phyloP scores from a whole-genome alignment of 1,139 yeast species.

The Yamadazyma sp. region DNA sequence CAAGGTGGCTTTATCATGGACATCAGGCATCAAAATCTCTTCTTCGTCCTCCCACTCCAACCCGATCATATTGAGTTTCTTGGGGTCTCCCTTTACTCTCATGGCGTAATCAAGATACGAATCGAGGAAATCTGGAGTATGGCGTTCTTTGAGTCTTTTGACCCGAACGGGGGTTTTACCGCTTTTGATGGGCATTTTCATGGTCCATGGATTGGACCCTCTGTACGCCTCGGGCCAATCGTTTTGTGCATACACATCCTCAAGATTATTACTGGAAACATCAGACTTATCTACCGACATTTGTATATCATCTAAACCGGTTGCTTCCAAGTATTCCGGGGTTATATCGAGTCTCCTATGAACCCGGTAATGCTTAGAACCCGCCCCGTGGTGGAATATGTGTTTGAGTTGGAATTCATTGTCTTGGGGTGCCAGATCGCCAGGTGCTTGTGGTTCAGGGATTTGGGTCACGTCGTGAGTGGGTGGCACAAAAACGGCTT shows the following conservation, averaged over 20 bases:
- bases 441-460: not conserved
- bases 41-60: constrained; percentile 56
- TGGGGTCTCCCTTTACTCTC: constrained; percentile 42
- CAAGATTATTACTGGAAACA: constrained; percentile 19
- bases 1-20: constrained; percentile 70
- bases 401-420: constrained; percentile 38
- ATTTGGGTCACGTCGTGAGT: not conserved
- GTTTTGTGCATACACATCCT: constrained; percentile 24
- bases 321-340: constrained; percentile 12
- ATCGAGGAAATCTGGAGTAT: constrained; percentile 63
- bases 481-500: not conserved
- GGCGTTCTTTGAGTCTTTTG: constrained; percentile 54
- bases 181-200: constrained; percentile 28
- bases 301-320: constrained; percentile 9
- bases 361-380: constrained; percentile 26
- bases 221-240: constrained; percentile 43
- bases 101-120: constrained; percentile 62
- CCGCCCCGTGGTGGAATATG: constrained; percentile 54
- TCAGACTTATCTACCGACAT: constrained; percentile 5
- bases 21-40: constrained; percentile 63
- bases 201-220: constrained; percentile 45
- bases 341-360: constrained; percentile 53
- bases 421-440: not conserved
- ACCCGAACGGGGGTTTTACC: constrained; percentile 24
- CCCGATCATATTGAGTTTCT: constrained; percentile 37